These are phyloP conservation scores for Blepharisma stoltei DNA, from an alignment of 73 alveolate species.

Conservation along the genomic window DNA sequence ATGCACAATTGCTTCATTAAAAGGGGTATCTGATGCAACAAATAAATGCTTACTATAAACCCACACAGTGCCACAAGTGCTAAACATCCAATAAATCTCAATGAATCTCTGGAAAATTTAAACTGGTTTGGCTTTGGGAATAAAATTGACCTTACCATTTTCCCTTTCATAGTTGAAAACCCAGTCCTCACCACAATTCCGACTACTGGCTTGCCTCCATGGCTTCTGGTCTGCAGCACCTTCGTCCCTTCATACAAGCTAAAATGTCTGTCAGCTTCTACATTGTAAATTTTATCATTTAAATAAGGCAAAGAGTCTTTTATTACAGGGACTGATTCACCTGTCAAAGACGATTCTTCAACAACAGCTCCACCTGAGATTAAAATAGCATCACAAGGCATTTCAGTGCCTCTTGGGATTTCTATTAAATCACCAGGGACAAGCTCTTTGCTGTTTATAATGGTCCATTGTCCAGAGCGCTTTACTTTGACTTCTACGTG, in stretches of 20 bases:
- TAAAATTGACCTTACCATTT: slow-evolving; percentile 73
- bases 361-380: slow-evolving; percentile 69
- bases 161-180: slow-evolving; percentile 88
- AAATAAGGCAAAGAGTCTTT: slow-evolving; percentile 73
- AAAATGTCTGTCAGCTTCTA: not conserved
- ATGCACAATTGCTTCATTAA: slow-evolving; percentile 6
- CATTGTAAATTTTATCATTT: slow-evolving; percentile 27
- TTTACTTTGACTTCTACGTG: not conserved
- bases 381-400: slow-evolving; percentile 89
- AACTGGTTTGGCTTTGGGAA: slow-evolving; percentile 81
- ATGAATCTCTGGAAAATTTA: slow-evolving; percentile 82
- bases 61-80: slow-evolving; percentile 80
- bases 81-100: slow-evolving; percentile 82
- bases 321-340: slow-evolving; percentile 93
- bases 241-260: slow-evolving; percentile 76
- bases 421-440: slow-evolving; percentile 94
- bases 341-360: slow-evolving; percentile 94
- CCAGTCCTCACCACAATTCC: slow-evolving; percentile 83
- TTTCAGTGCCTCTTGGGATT: slow-evolving; percentile 63
- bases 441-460: slow-evolving; percentile 40
- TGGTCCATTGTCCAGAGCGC: not conserved
- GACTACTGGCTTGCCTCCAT: slow-evolving; percentile 56
- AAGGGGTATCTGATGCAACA: not conserved
- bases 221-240: slow-evolving; percentile 67
- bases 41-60: not conserved